phyloP scores from a whole-genome alignment of 306 rosid genomes.

The Neltuma alba region DNA sequence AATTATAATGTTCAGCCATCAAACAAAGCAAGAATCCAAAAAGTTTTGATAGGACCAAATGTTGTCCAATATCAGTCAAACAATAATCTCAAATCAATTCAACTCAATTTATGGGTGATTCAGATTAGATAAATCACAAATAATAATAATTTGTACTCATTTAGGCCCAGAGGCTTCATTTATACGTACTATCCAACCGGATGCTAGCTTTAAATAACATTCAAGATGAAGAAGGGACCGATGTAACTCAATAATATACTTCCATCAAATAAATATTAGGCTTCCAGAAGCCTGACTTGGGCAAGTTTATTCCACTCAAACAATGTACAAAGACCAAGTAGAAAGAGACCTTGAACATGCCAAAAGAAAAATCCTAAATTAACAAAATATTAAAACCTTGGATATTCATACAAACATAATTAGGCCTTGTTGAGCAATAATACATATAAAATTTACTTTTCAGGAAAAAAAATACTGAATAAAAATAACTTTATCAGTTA shows the following conservation, averaged over 20 bases:
- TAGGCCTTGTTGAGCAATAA: neutral
- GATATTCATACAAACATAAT: conserved; percentile 15
- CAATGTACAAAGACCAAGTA: conserved; percentile 9
- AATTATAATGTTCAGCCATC: conserved; percentile 18
- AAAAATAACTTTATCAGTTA: neutral
- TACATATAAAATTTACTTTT: neutral
- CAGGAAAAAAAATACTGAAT: neutral
- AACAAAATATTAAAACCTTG: neutral
- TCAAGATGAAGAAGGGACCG: conserved; percentile 19
- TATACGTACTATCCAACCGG: neutral
- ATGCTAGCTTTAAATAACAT: conserved; percentile 17
- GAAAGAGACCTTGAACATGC: neutral
- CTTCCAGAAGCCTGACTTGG: conserved; percentile 7
- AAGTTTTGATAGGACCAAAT: neutral
- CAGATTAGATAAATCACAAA: neutral
- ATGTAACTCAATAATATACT: conserved; percentile 10
- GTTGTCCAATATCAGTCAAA: neutral
- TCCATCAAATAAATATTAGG: conserved; percentile 1
- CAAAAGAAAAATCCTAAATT: neutral
- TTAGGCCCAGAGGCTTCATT: conserved; percentile 3
- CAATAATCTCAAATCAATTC: neutral
- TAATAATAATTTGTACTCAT: neutral
- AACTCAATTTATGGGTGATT: conserved; percentile 2
- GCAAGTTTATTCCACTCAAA: conserved; percentile 11
- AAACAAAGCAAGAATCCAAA: neutral